phyloP scores from a whole-genome alignment of 1,284 basidiomycete genomes.

The Microbotryomycetes sp. region DNA sequence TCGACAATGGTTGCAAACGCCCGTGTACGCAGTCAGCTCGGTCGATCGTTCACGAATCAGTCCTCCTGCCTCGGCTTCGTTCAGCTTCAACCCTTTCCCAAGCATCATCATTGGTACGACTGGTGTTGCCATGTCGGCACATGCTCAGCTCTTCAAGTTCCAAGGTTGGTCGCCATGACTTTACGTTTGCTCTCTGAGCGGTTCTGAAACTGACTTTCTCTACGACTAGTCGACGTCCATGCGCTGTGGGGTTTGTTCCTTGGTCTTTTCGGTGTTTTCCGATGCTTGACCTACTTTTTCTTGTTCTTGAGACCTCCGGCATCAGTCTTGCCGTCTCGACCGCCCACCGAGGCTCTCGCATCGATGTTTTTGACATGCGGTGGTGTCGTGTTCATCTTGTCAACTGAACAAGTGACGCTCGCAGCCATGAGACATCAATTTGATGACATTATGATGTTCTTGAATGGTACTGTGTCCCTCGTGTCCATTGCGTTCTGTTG shows the following conservation, averaged over 20 bases:
- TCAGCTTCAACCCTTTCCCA: conserved; percentile 89
- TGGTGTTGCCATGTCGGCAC: conserved; percentile 91
- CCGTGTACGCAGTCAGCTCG: conserved; percentile 10
- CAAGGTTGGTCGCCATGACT: conserved; percentile 47
- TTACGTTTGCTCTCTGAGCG: conserved; percentile 2
- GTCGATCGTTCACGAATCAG: conserved; percentile 42
- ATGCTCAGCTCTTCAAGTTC: conserved; percentile 82
- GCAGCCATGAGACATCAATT: conserved; percentile 83
- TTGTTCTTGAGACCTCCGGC: conserved; percentile 62
- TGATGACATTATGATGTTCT: conserved; percentile 67
- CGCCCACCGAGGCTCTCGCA: conserved; percentile 85
- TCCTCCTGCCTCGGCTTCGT: conserved; percentile 65
- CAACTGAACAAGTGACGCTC: conserved; percentile 81
- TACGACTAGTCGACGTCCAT: conserved; percentile 70
- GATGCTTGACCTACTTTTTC: conserved; percentile 88
- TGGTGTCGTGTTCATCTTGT: conserved; percentile 85
- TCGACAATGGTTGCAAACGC: conserved; percentile 46
- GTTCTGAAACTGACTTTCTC: conserved; percentile 19
- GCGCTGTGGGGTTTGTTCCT: conserved; percentile 86
- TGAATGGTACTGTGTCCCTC: conserved; percentile 54
- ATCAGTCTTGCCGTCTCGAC: conserved; percentile 71
- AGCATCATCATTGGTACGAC: conserved; percentile 81
- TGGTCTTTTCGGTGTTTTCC: conserved; percentile 66
- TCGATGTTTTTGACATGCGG: conserved; percentile 82
- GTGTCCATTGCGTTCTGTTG: conserved; percentile 62